Base-by-base conservation (phyloP, 495 filamentous ascomycete genomes). In the Talaromyces thailandensis region DNA sequence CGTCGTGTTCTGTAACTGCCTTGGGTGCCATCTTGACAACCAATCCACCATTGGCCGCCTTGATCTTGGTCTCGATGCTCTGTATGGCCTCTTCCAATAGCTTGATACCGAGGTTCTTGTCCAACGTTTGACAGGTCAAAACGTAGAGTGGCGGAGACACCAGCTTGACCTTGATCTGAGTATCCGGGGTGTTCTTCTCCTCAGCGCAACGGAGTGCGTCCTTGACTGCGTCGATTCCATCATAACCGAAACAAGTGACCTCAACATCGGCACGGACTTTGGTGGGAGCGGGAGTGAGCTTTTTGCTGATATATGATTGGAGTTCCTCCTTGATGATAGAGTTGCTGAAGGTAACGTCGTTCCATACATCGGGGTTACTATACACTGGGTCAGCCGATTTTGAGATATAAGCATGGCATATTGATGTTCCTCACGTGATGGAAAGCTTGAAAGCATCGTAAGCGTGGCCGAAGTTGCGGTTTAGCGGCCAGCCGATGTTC, bases 191-290 rank as follows among this genome's bases (percentile, higher is more conserved):
- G 80, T 94, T 96, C 68, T 87, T 85, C 58, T 87, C 90, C 76
- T 97, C 93, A 59, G 93, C 93, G 56, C 85, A 88, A 68, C 91
- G 86, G 56, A 97, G 81, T 45, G 93, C 91, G 7, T 82, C 77
- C 83, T 98, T 98, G 70, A 98, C 92, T 29, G 94, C 94, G 68
- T 98, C 94, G 81, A 98, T 98, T 68, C 94, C 94, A 62, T 98
- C 94, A 75, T 98, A 98, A 40, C 88, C 88, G 79, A 97, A 98
- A 81, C 94, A 98, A 58, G 92, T 97, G 56, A 97, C 94, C 76
- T 97, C 94, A 60, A 98, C 89, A 76, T 98, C 94, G 65, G 94
- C 91, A 70, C 94, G 93, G 61, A 98, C 91, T 78, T 98, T 98
- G 55, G 93, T 98, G 2, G 94, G 94, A 70, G 96, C 93, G 24